Evolutionary conservation across 169 alveolate species (phyloP).

Genomic region (Eimeria necatrix): DNA sequence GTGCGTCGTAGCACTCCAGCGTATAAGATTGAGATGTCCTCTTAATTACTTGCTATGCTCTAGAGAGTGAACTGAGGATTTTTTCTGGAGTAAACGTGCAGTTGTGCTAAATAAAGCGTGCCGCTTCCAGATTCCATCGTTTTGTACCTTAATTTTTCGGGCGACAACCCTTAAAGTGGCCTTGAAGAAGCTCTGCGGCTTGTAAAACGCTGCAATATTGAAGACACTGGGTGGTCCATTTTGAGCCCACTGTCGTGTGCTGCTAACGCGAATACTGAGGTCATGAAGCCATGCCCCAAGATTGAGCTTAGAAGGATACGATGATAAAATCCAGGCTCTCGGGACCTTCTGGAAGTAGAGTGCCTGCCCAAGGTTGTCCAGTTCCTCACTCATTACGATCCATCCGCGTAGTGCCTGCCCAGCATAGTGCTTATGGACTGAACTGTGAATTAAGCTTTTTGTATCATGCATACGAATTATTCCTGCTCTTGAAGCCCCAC

Average conservation of each 20-base stretch:
- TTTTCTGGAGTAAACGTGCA: too few species aligned
- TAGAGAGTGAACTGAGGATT: too few species aligned
- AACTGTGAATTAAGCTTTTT: too few species aligned
- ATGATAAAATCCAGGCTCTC: constrained; percentile 48
- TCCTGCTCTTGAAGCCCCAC: too few species aligned
- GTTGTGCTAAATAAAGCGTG: not conserved
- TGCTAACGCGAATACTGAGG: constrained; percentile 32
- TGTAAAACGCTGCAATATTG: constrained; percentile 58
- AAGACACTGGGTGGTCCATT: constrained; percentile 58
- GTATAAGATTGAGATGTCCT: too few species aligned
- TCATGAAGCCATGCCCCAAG: constrained; percentile 68
- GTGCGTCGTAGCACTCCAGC: too few species aligned
- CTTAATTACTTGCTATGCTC: too few species aligned
- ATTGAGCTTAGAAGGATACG: constrained; percentile 67
- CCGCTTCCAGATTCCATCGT: not conserved
- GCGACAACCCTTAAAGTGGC: constrained; percentile 46
- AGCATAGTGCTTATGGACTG: not conserved
- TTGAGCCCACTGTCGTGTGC: constrained; percentile 62
- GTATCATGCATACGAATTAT: too few species aligned
- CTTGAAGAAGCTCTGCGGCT: constrained; percentile 57
- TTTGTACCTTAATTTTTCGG: constrained; percentile 18
- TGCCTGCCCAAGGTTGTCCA: constrained; percentile 59
- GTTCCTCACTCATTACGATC: constrained; percentile 58
- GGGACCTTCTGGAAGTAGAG: constrained; percentile 69
- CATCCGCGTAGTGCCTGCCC: constrained; percentile 69